Conservation (phyloP, 805 yeast genomes). For the Cyberlindnera xishuangbannaensis region DNA sequence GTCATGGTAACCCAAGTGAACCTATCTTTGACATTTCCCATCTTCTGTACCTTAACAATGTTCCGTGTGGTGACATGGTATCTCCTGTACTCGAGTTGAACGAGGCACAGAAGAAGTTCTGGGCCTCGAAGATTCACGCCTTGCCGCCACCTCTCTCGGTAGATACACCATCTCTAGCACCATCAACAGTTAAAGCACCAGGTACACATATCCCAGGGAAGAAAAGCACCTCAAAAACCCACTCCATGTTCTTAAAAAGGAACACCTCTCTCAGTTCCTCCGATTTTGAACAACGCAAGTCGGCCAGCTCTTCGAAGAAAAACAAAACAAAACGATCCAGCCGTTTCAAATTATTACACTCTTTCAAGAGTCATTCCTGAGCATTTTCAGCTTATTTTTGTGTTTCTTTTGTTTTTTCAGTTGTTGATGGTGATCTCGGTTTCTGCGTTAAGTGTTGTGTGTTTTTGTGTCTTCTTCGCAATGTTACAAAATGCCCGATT, state of each 20-base stretch:
- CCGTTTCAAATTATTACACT: slow-evolving; percentile 7
- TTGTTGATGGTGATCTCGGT: no score
- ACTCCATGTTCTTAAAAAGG: slow-evolving; percentile 5
- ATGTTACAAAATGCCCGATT: no score
- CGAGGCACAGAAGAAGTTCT: slow-evolving; percentile 45
- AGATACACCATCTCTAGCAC: slow-evolving; percentile 19
- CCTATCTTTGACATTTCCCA: slow-evolving; percentile 49
- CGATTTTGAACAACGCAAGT: neutral
- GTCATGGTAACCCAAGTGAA: slow-evolving; percentile 22
- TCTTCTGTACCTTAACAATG: slow-evolving; percentile 51
- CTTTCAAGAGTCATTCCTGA: slow-evolving; percentile 6
- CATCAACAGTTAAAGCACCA: neutral
- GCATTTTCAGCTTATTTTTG: neutral
- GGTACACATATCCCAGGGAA: neutral
- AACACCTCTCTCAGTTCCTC: slow-evolving; percentile 1
- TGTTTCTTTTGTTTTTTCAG: neutral
- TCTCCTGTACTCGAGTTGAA: slow-evolving; percentile 33
- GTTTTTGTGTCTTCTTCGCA: no score
- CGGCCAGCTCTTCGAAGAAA: slow-evolving; percentile 1
- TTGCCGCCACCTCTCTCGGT: no score
- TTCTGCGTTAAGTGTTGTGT: no score
- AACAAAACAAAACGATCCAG: slow-evolving; percentile 10
- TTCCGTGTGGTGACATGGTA: slow-evolving; percentile 35
- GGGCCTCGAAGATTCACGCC: slow-evolving; percentile 37
- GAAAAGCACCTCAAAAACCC: slow-evolving; percentile 1